These are phyloP conservation scores for Diaporthe sp. DNA, from an alignment of 2,329 filamentous ascomycete genomes.

Conservation along the genomic window DNA sequence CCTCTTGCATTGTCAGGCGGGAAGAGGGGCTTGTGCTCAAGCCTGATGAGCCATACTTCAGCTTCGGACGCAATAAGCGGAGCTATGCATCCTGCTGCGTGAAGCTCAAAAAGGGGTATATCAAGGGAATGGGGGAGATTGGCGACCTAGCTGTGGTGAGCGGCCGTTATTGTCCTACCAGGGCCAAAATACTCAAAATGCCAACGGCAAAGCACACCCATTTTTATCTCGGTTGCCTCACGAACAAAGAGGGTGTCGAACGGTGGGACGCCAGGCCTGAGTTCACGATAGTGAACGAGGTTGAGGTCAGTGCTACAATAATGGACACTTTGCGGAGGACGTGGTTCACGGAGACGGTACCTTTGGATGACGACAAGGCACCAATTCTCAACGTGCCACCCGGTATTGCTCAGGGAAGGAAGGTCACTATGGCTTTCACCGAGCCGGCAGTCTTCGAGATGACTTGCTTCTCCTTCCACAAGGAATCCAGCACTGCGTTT, in stretches of 20 bases:
- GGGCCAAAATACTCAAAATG: conserved; percentile 65
- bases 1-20: conserved; percentile 70
- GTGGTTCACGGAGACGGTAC: conserved; percentile 56
- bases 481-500: conserved; percentile 73
- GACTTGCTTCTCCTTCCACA: conserved; percentile 83
- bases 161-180: conserved; percentile 74
- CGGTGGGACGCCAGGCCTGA: conserved; percentile 60
- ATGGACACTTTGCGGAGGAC: conserved; percentile 61
- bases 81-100: conserved; percentile 67
- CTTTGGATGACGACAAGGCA: conserved; percentile 48
- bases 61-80: conserved; percentile 52
- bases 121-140: conserved; percentile 81
- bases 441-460: conserved; percentile 83
- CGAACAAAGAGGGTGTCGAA: conserved; percentile 71
- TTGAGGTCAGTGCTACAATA: conserved; percentile 64
- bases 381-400: conserved; percentile 60
- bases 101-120: conserved; percentile 90
- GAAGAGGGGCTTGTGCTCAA: conserved; percentile 88
- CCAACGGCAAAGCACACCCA: conserved; percentile 77
- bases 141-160: conserved; percentile 86
- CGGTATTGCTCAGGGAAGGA: conserved; percentile 52
- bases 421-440: conserved; percentile 68
- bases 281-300: conserved; percentile 75
- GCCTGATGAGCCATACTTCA: conserved; percentile 82
- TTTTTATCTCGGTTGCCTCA: conserved; percentile 82